Evolutionary conservation across 2,329 filamentous ascomycete genomes (phyloP).

Genomic region (Pseudogymnoascus sp.): DNA sequence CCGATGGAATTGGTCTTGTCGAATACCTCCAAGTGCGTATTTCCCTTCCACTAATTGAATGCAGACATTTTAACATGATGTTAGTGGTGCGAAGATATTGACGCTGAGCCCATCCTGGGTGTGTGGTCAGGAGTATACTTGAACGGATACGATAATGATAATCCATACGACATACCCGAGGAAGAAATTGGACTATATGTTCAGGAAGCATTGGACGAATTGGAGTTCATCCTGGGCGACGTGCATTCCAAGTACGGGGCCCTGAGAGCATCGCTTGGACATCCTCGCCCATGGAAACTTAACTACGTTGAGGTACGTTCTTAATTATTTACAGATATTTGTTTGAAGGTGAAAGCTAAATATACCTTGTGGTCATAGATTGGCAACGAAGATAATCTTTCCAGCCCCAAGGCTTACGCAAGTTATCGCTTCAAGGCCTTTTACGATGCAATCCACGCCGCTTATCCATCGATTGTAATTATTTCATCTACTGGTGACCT

Average conservation of each 20-base stretch:
- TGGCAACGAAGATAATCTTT: constrained; percentile 36
- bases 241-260: constrained; percentile 39
- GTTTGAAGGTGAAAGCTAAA: neutral
- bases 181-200: constrained; percentile 39
- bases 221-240: constrained; percentile 44
- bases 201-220: constrained; percentile 41
- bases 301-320: constrained; percentile 43
- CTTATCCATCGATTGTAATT: constrained; percentile 37
- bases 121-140: constrained; percentile 42
- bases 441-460: constrained; percentile 37
- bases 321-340: neutral
- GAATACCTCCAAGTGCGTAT: constrained; percentile 37
- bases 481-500: constrained; percentile 27
- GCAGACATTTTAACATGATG: neutral
- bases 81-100: constrained; percentile 40
- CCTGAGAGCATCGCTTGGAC: constrained; percentile 41
- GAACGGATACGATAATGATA: constrained; percentile 17
- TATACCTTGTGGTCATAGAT: constrained; percentile 6
- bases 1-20: constrained; percentile 43
- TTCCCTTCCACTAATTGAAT: neutral
- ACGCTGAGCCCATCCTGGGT: constrained; percentile 38
- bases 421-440: constrained; percentile 40
- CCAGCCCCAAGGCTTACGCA: constrained; percentile 28
- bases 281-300: constrained; percentile 42
- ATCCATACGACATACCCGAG: constrained; percentile 32